These are phyloP conservation scores for Pholiota adiposa DNA, from an alignment of 1,284 basidiomycete genomes.

Conservation along the genomic window DNA sequence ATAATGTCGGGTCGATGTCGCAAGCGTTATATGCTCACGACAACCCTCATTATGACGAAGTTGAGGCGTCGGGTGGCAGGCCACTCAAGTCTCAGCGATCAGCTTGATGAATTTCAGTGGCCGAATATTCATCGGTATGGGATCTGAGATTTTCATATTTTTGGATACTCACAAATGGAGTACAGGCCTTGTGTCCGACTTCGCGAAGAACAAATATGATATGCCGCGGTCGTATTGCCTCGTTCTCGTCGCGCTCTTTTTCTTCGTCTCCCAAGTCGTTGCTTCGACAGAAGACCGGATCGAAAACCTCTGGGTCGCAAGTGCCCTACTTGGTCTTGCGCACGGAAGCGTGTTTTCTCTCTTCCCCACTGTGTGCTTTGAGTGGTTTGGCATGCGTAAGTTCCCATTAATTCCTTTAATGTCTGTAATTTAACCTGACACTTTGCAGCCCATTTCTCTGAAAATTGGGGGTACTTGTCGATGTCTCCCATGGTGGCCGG, in stretches of 20 bases:
- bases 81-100: constrained; percentile 84
- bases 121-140: constrained; percentile 73
- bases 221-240: constrained; percentile 77
- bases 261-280: constrained; percentile 73
- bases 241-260: constrained; percentile 64
- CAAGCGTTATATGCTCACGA: constrained; percentile 80
- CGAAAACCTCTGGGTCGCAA: constrained; percentile 75
- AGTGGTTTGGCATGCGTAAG: constrained; percentile 85
- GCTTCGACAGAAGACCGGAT: constrained; percentile 65
- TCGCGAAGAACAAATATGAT: constrained; percentile 58
- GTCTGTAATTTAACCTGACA: not conserved
- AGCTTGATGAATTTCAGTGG: constrained; percentile 87
- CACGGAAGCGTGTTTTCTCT: constrained; percentile 84
- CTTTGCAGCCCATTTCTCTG: constrained; percentile 62
- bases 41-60: constrained; percentile 65
- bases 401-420: constrained; percentile 17
- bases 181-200: constrained; percentile 72
- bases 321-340: constrained; percentile 70
- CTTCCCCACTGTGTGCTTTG: constrained; percentile 77
- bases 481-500: constrained; percentile 81
- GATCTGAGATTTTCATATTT: not conserved
- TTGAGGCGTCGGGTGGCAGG: constrained; percentile 79
- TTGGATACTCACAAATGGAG: too few species aligned
- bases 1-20: constrained; percentile 93
- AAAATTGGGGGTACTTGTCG: constrained; percentile 87